Conservation (phyloP, 2,329 filamentous ascomycete genomes). For the Shiraia bambusicola region DNA sequence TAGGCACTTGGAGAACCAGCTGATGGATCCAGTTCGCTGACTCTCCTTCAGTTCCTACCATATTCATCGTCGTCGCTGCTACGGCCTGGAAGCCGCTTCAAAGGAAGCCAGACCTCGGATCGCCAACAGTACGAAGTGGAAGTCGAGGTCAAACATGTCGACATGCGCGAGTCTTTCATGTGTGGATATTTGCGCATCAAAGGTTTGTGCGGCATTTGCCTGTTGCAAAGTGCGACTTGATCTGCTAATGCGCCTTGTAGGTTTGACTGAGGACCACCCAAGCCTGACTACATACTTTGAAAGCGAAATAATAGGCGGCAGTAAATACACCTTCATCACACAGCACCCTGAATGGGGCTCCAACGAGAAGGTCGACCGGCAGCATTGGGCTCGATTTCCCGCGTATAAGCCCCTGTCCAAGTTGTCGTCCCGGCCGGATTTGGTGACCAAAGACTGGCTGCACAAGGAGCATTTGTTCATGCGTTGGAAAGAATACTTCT, state of each 20-base stretch:
- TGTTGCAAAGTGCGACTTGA: not conserved
- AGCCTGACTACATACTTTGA: constrained; percentile 99
- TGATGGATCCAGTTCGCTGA: constrained; percentile 19
- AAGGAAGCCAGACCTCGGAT: constrained; percentile 90
- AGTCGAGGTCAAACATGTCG: constrained; percentile 95
- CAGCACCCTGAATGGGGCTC: constrained; percentile 89
- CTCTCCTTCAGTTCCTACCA: constrained; percentile 62
- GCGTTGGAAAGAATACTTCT: constrained; percentile 98
- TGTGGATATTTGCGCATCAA: constrained; percentile 95
- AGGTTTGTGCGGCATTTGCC: constrained; percentile 57
- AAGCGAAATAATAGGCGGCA: constrained; percentile 91
- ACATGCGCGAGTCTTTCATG: constrained; percentile 89
- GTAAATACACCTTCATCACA: constrained; percentile 91
- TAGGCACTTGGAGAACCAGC: constrained; percentile 20
- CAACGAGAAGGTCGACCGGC: constrained; percentile 84
- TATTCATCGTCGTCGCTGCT: constrained; percentile 83
- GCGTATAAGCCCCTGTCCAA: constrained; percentile 77
- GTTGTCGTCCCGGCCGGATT: constrained; percentile 61
- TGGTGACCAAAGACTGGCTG: constrained; percentile 66
- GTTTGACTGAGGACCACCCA: constrained; percentile 90
- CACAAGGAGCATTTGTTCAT: constrained; percentile 93
- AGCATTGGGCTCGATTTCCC: constrained; percentile 88
- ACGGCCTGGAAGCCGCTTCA: constrained; percentile 82
- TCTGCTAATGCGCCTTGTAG: constrained; percentile 51
- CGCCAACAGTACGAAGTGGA: constrained; percentile 92